Evolutionary conservation across 164 flowering plant species (phyloP).

Genomic region (Tinospora cordifolia): DNA sequence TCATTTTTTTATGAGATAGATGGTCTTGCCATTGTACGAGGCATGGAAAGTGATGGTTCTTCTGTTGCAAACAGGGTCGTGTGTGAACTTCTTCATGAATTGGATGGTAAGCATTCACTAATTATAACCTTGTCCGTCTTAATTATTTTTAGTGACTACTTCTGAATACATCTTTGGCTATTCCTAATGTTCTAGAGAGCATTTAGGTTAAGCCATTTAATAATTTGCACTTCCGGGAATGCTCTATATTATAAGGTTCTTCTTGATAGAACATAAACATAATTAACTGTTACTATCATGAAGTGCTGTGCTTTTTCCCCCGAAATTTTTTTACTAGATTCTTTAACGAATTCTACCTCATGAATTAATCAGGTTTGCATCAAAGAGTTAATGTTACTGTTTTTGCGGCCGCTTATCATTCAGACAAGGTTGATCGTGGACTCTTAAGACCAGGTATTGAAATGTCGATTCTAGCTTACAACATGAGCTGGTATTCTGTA

Average conservation of each 20-base stretch:
- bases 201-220: neutral
- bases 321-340: neutral
- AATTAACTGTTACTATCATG: neutral
- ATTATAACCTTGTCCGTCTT: neutral
- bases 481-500: neutral
- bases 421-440: conserved; percentile 94
- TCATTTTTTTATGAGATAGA: conserved; percentile 97
- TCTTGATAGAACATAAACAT: neutral
- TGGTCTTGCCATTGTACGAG: conserved; percentile 81
- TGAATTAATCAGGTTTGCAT: conserved; percentile 55
- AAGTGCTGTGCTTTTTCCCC: neutral
- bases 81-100: conserved; percentile 90
- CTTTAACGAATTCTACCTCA: neutral
- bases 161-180: neutral
- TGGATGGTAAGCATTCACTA: conserved; percentile 82
- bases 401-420: conserved; percentile 96
- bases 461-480: conserved; percentile 8
- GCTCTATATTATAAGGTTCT: neutral
- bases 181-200: neutral
- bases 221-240: neutral
- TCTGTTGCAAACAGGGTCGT: conserved; percentile 92
- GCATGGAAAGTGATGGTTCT: conserved; percentile 78
- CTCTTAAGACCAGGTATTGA: conserved; percentile 77
- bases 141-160: neutral
- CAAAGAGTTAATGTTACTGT: conserved; percentile 83